Conservation (phyloP, 2,329 filamentous ascomycete species). For the Monilinia aucupariae region DNA sequence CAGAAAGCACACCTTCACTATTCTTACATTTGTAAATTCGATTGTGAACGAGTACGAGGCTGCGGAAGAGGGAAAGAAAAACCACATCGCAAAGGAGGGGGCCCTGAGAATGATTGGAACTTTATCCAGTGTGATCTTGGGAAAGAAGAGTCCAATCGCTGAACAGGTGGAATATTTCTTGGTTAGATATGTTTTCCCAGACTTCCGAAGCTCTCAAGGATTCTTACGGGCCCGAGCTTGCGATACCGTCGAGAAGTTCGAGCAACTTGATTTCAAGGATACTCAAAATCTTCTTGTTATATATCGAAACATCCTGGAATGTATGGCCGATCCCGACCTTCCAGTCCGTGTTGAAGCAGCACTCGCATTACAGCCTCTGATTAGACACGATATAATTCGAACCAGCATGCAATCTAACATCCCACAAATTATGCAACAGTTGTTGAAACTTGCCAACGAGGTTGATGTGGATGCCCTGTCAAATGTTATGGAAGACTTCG, state of each 20-base stretch:
- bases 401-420: constrained; percentile 97
- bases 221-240: constrained; percentile 92
- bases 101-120: constrained; percentile 96
- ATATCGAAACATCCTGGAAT: constrained; percentile 93
- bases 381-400: constrained; percentile 89
- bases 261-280: constrained; percentile 95
- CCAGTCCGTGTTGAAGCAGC: constrained; percentile 93
- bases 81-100: constrained; percentile 92
- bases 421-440: constrained; percentile 97
- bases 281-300: constrained; percentile 91
- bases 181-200: constrained; percentile 95
- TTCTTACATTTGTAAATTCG: constrained; percentile 90
- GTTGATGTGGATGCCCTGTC: constrained; percentile 95
- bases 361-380: constrained; percentile 88
- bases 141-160: constrained; percentile 97
- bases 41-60: constrained; percentile 90
- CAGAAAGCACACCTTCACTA: constrained; percentile 91
- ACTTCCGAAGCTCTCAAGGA: constrained; percentile 87
- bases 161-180: constrained; percentile 98
- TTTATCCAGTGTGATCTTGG: constrained; percentile 84
- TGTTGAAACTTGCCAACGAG: constrained; percentile 94
- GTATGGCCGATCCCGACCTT: constrained; percentile 89
- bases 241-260: constrained; percentile 96
- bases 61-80: constrained; percentile 81
- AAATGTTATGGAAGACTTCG: constrained; percentile 99